Base-by-base conservation (phyloP, 148 eudicot species). In the Rhododendron ovatum region DNA sequence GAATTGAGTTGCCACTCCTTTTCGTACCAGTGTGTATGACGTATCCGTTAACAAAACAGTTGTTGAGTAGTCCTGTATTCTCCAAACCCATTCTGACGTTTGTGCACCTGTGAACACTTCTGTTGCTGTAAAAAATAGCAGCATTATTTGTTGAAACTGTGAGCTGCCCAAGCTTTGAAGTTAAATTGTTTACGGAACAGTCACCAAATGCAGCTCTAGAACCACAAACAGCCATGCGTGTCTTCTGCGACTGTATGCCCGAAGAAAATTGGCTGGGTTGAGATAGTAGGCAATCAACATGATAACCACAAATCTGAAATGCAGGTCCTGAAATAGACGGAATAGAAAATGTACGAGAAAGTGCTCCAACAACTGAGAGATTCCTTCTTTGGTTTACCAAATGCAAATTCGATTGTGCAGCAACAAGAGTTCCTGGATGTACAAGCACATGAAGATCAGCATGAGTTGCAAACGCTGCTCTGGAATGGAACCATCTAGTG, bases 241-340 rank as follows among this genome's bases (percentile, higher is more conserved):
- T 71, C 82, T 91, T 90, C 81, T 35, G 91, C 84, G 85, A 78
- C 39, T 88, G 88, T 63, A 65, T 82, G 37, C 22, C 83, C 28
- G 43, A 59, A 53, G 85, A 47, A 22, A 87, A 75, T 35, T 47
- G 86, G 78, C 69, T 83, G 24, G 90, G 80, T 74, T 91, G 91
- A 39, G 92, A 89, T 80, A 91, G 77, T 53, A 92, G 85, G 55
- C 90, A 85, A 84, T 92, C 93, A 79, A 91, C 78, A 87, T 92
- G 94, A 89, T 93, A 93, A 26, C 91, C 93, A 86, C 93, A 93
- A 84, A 86, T 90, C 85, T 95, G 92, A 86, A 89, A 93, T 67
- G 93, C 82, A 86, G 96, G 96, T 69, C 96, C 96, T 61, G 96
- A 93, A 50, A 95, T 93, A 69, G 98, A 95, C 73, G 98, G 98